A percentile compares a stretch with the other conserved stretches of the same genome.
Evolutionary conservation across 805 yeast species (phyloP).

Genomic region (Saccharomycopsis sp.): DNA sequence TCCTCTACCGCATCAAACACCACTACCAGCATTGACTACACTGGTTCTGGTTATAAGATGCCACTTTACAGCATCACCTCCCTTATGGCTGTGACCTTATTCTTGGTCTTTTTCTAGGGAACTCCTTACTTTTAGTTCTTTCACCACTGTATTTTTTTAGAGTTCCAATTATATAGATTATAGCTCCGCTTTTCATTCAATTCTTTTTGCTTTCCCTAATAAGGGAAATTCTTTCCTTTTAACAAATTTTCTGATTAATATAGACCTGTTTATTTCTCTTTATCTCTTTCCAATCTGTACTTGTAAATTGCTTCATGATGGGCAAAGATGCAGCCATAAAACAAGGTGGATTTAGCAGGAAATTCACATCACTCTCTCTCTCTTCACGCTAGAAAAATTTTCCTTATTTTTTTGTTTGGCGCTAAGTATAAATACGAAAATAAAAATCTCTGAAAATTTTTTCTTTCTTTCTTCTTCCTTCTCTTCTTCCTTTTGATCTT

Average conservation of each 20-base stretch:
- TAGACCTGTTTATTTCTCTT: background rate
- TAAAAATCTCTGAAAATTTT: background rate
- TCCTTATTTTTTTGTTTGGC: background rate
- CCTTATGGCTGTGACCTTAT: background rate
- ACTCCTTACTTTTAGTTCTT: background rate
- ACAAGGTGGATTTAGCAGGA: background rate
- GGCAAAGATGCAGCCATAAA: background rate
- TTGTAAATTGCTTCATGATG: background rate
- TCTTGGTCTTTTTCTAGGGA: background rate
- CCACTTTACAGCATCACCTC: background rate
- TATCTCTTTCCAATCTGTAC: background rate
- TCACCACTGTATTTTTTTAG: background rate
- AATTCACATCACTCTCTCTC: background rate
- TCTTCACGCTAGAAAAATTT: conserved; percentile 4
- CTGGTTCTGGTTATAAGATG: background rate
- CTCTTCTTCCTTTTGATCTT: conserved; percentile 12
- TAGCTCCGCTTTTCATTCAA: too few species aligned
- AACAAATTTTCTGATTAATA: too few species aligned
- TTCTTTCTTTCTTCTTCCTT: conserved; percentile 4
- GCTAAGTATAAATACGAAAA: background rate
- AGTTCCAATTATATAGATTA: background rate
- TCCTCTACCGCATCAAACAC: conserved; percentile 3
- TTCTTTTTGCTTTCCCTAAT: too few species aligned
- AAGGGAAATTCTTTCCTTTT: too few species aligned
- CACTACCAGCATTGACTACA: background rate